Conservation (phyloP, 2,329 filamentous ascomycete species). For the Huntiella omanensis region DNA sequence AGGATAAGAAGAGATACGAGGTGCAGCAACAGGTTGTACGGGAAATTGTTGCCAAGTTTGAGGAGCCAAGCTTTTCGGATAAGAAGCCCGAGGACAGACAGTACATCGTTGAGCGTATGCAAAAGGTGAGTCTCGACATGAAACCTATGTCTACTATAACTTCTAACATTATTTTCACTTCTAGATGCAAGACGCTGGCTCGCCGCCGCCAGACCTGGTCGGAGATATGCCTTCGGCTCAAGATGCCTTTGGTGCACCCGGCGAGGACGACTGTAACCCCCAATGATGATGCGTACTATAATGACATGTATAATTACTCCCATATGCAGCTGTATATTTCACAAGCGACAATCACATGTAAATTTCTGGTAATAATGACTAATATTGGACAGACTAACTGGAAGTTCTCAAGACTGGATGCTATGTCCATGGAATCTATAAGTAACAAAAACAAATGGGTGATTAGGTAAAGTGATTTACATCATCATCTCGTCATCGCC, state of each 20-base stretch:
- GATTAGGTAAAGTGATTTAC: too few relatives aligned
- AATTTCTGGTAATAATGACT: too few relatives aligned
- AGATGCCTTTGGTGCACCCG: conserved; percentile 42
- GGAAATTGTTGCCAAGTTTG: conserved; percentile 81
- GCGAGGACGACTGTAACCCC: conserved; percentile 39
- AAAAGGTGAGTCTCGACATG: conserved; percentile 47
- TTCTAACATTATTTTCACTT: not conserved
- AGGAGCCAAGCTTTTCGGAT: conserved; percentile 64
- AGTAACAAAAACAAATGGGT: not conserved
- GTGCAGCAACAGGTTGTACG: conserved; percentile 61
- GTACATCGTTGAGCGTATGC: conserved; percentile 94
- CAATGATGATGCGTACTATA: conserved; percentile 25
- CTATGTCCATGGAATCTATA: conserved; percentile 13
- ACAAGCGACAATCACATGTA: too few relatives aligned
- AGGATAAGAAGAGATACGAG: conserved; percentile 63
- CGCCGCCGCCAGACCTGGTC: conserved; percentile 75
- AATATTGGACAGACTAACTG: too few relatives aligned
- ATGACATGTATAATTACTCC: too few relatives aligned
- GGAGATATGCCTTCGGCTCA: conserved; percentile 76
- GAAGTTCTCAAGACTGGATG: not conserved
- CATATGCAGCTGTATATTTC: too few relatives aligned
- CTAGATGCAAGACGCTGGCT: conserved; percentile 92
- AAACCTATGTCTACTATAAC: not conserved
- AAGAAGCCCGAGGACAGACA: conserved; percentile 64
- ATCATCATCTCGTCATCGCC: conserved; percentile 12